Evolutionary conservation across 2,329 filamentous ascomycete genomes (phyloP).

Genomic region (Mycosphaerella sp.): DNA sequence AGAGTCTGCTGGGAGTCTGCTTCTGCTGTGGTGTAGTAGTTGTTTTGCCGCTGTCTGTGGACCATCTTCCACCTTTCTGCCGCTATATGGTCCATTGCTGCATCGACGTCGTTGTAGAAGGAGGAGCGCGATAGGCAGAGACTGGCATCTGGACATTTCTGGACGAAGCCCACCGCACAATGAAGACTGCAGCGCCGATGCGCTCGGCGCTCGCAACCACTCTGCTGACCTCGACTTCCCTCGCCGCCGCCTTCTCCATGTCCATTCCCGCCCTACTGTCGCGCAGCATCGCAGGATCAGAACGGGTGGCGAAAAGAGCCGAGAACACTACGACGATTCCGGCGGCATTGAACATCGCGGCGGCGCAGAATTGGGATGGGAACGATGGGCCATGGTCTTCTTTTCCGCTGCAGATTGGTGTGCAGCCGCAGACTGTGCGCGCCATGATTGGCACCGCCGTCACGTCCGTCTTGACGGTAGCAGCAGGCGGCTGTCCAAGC

Average conservation of each 20-base stretch:
- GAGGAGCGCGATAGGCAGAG: neutral
- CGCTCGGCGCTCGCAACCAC: neutral
- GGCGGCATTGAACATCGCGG: conserved; percentile 30
- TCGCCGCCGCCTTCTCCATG: conserved; percentile 7
- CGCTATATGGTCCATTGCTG: neutral
- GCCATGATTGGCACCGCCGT: conserved; percentile 32
- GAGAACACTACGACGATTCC: conserved; percentile 24
- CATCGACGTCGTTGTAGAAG: neutral
- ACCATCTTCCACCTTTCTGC: neutral
- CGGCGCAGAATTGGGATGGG: conserved; percentile 38
- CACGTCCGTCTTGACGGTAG: conserved; percentile 29
- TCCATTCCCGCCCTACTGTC: conserved; percentile 6
- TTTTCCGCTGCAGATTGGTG: conserved; percentile 34
- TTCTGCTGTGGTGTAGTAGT: neutral
- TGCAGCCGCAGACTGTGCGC: conserved; percentile 31
- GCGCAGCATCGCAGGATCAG: conserved; percentile 3
- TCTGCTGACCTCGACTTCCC: conserved; percentile 6
- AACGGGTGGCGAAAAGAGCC: neutral
- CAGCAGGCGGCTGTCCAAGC: conserved; percentile 28
- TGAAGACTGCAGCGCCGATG: conserved; percentile 1
- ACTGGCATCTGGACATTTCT: neutral
- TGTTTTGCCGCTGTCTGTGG: neutral
- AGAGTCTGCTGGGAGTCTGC: too few species aligned
- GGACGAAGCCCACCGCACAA: neutral
- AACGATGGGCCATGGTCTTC: conserved; percentile 35